A percentile compares a stretch with the other conserved stretches of the same genome.
These are phyloP conservation scores for Podospora conica DNA, from an alignment of 495 filamentous ascomycete species.

Conservation along the genomic window DNA sequence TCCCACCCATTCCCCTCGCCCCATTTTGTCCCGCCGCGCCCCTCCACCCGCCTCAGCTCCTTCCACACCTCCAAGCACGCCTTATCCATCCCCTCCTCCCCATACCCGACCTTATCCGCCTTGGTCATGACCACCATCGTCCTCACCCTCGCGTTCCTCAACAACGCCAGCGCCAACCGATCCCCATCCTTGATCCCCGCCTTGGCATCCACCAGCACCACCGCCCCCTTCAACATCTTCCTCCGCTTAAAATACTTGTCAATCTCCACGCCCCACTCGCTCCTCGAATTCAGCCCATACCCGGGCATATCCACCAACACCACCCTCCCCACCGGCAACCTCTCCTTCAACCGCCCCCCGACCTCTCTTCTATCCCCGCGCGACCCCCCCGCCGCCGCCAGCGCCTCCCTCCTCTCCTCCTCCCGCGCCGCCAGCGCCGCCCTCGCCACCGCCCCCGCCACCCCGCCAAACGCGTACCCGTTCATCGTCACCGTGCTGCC, in stretches of 20 bases:
- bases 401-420: conserved; percentile 3
- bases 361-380: conserved; percentile 15
- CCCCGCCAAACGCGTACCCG: conserved; percentile 66
- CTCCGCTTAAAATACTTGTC: conserved; percentile 72
- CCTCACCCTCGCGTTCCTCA: conserved; percentile 56
- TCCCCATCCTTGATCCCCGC: conserved; percentile 78
- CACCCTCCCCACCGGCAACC: conserved; percentile 50
- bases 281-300: conserved; percentile 71
- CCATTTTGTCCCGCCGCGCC: conserved; percentile 19
- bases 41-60: conserved; percentile 30
- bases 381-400: not conserved
- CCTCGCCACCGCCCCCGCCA: conserved; percentile 7
- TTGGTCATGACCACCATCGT: conserved; percentile 83
- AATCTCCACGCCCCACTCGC: conserved; percentile 81
- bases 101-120: conserved; percentile 51
- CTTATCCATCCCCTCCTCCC: conserved; percentile 24
- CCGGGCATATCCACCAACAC: conserved; percentile 87
- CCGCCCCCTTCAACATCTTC: conserved; percentile 71
- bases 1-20: conserved; percentile 39
- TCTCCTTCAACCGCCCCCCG: conserved; percentile 37
- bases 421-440: conserved; percentile 1
- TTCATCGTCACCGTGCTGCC: conserved; percentile 81
- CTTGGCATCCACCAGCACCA: conserved; percentile 73
- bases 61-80: conserved; percentile 35
- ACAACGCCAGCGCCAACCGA: conserved; percentile 53